phyloP scores from a whole-genome alignment of 768 basidiomycete genomes.

The Suillus subluteus region DNA sequence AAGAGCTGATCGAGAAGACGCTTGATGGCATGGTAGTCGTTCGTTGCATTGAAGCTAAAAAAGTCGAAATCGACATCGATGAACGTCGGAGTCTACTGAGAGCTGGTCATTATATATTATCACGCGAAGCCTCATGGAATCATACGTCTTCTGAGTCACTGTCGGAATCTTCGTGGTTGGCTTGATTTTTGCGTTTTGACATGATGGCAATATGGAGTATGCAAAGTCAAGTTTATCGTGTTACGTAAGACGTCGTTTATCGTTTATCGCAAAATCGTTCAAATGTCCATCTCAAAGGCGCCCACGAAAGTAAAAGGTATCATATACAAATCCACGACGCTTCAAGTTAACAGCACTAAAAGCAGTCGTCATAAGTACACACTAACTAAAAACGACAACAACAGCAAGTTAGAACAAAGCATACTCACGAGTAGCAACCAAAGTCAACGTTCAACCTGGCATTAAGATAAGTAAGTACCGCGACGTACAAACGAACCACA shows the following conservation, averaged over 20 bases:
- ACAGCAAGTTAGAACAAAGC: slow-evolving; percentile 10
- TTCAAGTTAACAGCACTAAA: neutral
- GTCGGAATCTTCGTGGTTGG: slow-evolving; percentile 38
- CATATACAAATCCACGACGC: slow-evolving; percentile 2
- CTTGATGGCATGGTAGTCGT: slow-evolving; percentile 89
- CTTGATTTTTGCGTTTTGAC: slow-evolving; percentile 57
- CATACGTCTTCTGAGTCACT: slow-evolving; percentile 45
- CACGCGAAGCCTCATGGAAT: slow-evolving; percentile 31
- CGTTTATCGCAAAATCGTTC: neutral
- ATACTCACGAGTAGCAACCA: neutral
- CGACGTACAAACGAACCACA: slow-evolving; percentile 5
- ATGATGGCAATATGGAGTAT: slow-evolving; percentile 28
- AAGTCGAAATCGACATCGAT: slow-evolving; percentile 73
- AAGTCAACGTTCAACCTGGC: slow-evolving; percentile 4
- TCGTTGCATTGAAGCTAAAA: slow-evolving; percentile 78
- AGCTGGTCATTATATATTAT: slow-evolving; percentile 6
- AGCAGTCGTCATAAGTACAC: slow-evolving; percentile 2
- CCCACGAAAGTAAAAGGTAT: neutral
- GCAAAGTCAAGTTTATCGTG: neutral
- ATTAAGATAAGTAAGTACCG: neutral
- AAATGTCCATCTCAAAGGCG: neutral
- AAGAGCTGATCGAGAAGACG: slow-evolving; percentile 73
- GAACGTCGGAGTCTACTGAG: slow-evolving; percentile 21
- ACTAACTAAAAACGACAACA: slow-evolving; percentile 6
- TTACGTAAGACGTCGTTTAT: neutral